Percentiles rank a stretch among this genome's conserved stretches.
Evolutionary conservation across 2,329 filamentous ascomycete genomes (phyloP).

Genomic region (Neoarthrinium moseri): DNA sequence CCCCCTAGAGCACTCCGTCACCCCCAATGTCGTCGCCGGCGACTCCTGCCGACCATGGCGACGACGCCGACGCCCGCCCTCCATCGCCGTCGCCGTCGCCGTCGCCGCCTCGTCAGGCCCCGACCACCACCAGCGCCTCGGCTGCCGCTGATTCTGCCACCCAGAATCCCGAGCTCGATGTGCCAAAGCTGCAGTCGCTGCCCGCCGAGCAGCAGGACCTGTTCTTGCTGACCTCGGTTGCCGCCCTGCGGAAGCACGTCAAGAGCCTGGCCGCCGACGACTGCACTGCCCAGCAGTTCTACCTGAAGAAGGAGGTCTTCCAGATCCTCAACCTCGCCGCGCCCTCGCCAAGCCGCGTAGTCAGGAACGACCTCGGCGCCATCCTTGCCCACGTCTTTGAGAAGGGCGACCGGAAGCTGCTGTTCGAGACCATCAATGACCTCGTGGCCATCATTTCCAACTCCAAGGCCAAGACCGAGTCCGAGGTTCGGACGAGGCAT

Average conservation of each 20-base stretch:
- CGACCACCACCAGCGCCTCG: conserved; percentile 21
- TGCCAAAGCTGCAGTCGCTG: conserved; percentile 83
- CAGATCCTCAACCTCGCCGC: conserved; percentile 83
- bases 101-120: conserved; percentile 25
- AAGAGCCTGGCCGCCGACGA: conserved; percentile 71
- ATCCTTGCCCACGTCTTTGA: conserved; percentile 81
- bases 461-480: conserved; percentile 72
- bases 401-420: conserved; percentile 83
- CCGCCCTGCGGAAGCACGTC: conserved; percentile 79
- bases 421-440: conserved; percentile 95
- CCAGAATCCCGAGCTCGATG: conserved; percentile 76
- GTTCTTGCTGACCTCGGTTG: conserved; percentile 85
- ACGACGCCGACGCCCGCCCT: conserved; percentile 25
- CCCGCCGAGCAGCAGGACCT: conserved; percentile 95
- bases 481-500: conserved; percentile 78
- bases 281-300: conserved; percentile 84
- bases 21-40: conserved; percentile 28
- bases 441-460: conserved; percentile 70
- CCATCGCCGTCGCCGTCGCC: conserved; percentile 13
- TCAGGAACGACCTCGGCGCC: conserved; percentile 83
- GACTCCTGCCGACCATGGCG: conserved; percentile 30
- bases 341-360: conserved; percentile 81
- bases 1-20: too few relatives aligned
- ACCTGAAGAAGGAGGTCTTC: conserved; percentile 91
- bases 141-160: conserved; percentile 37